Evolutionary conservation across 2,329 filamentous ascomycete species (phyloP).

Genomic region (Xylariaceae sp.): DNA sequence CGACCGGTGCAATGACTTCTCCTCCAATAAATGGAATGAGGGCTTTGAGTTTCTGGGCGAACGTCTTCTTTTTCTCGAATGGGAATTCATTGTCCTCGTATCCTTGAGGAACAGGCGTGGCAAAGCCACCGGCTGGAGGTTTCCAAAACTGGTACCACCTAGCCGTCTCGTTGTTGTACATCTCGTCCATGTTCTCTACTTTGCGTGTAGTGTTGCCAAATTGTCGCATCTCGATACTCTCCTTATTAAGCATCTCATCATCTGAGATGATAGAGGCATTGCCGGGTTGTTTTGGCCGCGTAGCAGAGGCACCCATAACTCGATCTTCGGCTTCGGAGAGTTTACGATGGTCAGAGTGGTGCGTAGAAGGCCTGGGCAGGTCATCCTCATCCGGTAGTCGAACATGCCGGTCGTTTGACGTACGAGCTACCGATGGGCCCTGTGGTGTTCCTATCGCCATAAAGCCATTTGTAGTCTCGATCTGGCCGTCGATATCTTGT

Average conservation of each 20-base stretch:
- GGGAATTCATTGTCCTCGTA: constrained; percentile 53
- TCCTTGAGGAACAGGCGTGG: constrained; percentile 67
- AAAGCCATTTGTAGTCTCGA: constrained; percentile 65
- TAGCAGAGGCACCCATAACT: constrained; percentile 39
- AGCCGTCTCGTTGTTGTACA: constrained; percentile 53
- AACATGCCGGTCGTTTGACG: constrained; percentile 40
- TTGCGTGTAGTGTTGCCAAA: constrained; percentile 62
- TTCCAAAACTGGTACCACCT: constrained; percentile 72
- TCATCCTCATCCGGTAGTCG: constrained; percentile 46
- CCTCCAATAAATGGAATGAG: constrained; percentile 57
- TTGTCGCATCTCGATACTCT: constrained; percentile 41
- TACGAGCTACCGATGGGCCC: constrained; percentile 30
- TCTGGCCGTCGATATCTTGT: constrained; percentile 57
- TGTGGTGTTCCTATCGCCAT: constrained; percentile 42
- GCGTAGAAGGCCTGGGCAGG: constrained; percentile 36
- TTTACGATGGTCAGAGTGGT: constrained; percentile 30
- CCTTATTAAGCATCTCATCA: constrained; percentile 43
- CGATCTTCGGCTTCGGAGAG: constrained; percentile 32
- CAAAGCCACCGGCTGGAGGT: constrained; percentile 65
- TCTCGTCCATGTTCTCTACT: constrained; percentile 55
- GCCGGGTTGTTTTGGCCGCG: constrained; percentile 42
- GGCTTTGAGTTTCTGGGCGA: constrained; percentile 58
- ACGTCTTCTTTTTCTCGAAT: constrained; percentile 54
- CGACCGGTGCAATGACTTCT: constrained; percentile 49
- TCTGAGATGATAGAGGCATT: constrained; percentile 49